Base-by-base conservation (phyloP, 2,329 filamentous ascomycete genomes). In the Neoscytalidium dimidiatum region DNA sequence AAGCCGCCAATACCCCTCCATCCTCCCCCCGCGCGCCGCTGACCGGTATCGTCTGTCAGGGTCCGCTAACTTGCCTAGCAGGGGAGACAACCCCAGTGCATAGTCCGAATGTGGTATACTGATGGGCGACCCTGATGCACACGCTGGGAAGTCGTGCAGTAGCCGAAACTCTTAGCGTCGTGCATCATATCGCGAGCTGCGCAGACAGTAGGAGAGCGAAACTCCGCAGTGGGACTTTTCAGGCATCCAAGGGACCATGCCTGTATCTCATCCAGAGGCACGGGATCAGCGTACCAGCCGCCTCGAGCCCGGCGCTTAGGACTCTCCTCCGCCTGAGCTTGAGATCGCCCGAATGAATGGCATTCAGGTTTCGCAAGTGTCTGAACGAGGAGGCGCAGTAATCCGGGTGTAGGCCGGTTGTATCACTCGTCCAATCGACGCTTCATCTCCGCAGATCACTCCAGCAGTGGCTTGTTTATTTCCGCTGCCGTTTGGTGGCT, bases 291-390 rank as follows among this genome's bases (percentile, higher is more conserved):
- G 23, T 31, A 44, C 14, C 35, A 31, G 3, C 53, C 21, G 13
- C 23, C 53, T 29, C 26, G 53, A 58, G 21, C 29, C 53, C 21
- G 38, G 53, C 53, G 38, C 53, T 44, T 58, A 44, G 14, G n/a
- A 19, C 23, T 35, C 21, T 23, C 56, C 53, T 29, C 38, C 56
- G 28, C 9, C 17, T 31, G 4, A 44, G 38, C 26, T 60, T 33
- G 38, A 13, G 28, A 21, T 21, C 43, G 14, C 19, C 29, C 28
- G 3, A 28, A 21, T 8, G 7, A 8, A n/a, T 23, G 52, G 53
- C 56, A 60, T n/a, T 46, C 13, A 41, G 28, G 56, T 60, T 60
- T 60, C 56, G 56, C 26, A 60, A 60, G n/a, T 60, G 56, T 60
- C 56, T 46, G 26, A 17, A 46, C 56, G 26, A 60, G 56, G 56